phyloP scores from a whole-genome alignment of 352 stramenopile species.

The Phytophthora parvispora region DNA sequence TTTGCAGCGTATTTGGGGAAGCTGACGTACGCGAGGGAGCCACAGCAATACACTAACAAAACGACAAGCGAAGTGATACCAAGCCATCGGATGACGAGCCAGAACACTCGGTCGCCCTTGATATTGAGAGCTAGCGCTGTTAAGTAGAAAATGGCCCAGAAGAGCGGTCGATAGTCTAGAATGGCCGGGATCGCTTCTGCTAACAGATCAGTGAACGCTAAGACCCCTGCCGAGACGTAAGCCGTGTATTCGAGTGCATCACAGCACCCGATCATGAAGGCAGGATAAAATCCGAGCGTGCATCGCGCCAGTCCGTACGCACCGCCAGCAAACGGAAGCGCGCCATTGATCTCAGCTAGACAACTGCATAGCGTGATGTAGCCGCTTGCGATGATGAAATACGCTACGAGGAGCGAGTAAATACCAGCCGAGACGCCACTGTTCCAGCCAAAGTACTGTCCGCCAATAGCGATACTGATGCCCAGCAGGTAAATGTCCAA shows the following conservation, averaged over 20 bases:
- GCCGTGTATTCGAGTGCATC: constrained; percentile 11
- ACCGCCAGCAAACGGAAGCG: constrained; percentile 43
- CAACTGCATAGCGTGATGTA: constrained; percentile 47
- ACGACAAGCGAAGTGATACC: constrained; percentile 34
- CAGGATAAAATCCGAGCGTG: constrained; percentile 42
- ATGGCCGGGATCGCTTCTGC: neutral
- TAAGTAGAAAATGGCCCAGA: constrained; percentile 36
- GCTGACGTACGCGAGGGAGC: constrained; percentile 24
- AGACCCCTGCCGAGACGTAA: constrained; percentile 33
- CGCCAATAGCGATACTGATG: constrained; percentile 49
- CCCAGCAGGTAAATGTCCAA: constrained; percentile 48
- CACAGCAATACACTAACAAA: constrained; percentile 39
- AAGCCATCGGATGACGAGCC: constrained; percentile 41
- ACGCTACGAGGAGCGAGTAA: constrained; percentile 38
- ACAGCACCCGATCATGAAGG: constrained; percentile 43
- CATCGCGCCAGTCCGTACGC: constrained; percentile 42
- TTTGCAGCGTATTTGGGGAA: constrained; percentile 19
- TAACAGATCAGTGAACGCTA: constrained; percentile 18
- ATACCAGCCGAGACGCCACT: constrained; percentile 33
- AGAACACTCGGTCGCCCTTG: constrained; percentile 35
- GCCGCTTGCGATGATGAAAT: constrained; percentile 28
- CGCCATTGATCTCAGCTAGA: constrained; percentile 41
- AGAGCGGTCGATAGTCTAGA: constrained; percentile 4
- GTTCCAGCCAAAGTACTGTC: constrained; percentile 55
- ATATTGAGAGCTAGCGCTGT: constrained; percentile 33